phyloP scores from a whole-genome alignment of 208 protist genomes.

The Wallacemonas collosoma region DNA sequence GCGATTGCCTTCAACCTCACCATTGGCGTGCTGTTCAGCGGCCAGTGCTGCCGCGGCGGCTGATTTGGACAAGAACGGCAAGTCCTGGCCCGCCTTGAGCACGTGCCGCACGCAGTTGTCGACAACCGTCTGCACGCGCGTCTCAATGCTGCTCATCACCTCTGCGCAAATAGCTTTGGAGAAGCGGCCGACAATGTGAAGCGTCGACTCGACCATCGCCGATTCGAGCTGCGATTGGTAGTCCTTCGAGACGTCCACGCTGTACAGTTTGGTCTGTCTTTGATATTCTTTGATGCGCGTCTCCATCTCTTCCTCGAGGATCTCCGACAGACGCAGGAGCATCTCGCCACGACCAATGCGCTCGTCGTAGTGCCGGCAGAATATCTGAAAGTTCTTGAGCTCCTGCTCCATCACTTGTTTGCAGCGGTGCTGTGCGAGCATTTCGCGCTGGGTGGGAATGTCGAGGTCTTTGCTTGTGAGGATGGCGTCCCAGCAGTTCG shows the following conservation, averaged over 20 bases:
- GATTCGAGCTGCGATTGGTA: slow-evolving; percentile 50
- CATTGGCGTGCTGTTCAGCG: neutral
- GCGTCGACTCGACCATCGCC: slow-evolving; percentile 46
- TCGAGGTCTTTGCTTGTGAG: slow-evolving; percentile 95
- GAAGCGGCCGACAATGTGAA: slow-evolving; percentile 57
- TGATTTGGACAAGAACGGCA: slow-evolving; percentile 40
- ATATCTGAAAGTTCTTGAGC: slow-evolving; percentile 49
- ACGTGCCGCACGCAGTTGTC: slow-evolving; percentile 59
- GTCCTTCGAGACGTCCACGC: slow-evolving; percentile 40
- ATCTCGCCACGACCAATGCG: slow-evolving; percentile 63
- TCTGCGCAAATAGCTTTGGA: slow-evolving; percentile 54
- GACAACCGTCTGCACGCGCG: slow-evolving; percentile 43
- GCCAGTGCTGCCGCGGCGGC: neutral
- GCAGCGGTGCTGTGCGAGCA: slow-evolving; percentile 96
- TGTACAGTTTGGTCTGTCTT: slow-evolving; percentile 73
- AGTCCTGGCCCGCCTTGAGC: slow-evolving; percentile 48
- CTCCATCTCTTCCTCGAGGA: slow-evolving; percentile 65
- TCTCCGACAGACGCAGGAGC: slow-evolving; percentile 50
- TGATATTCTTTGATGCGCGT: slow-evolving; percentile 43
- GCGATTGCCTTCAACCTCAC: slow-evolving; percentile 3
- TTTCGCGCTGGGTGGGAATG: slow-evolving; percentile 96
- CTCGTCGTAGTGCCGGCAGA: slow-evolving; percentile 51
- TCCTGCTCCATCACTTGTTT: slow-evolving; percentile 79
- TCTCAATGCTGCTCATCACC: slow-evolving; percentile 53
- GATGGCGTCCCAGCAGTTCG: slow-evolving; percentile 94